These are phyloP conservation scores for Trichoderma asperellum DNA, from an alignment of 2,329 filamentous ascomycete genomes.

Conservation along the genomic window DNA sequence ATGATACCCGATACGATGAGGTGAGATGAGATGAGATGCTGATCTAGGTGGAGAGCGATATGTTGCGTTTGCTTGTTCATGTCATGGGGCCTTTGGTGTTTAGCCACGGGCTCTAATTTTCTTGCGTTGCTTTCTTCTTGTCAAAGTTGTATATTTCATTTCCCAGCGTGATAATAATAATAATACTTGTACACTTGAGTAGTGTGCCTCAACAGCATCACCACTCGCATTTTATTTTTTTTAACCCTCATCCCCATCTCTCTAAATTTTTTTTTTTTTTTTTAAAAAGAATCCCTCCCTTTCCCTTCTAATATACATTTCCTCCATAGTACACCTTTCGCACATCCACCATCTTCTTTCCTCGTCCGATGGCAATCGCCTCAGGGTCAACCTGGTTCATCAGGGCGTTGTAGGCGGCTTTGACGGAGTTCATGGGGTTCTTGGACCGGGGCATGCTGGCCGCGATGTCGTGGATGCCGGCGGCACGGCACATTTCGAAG, in stretches of 20 bases:
- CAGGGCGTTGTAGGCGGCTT: slow-evolving; percentile 83
- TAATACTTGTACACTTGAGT: slow-evolving; percentile 25
- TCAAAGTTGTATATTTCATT: slow-evolving; percentile 13
- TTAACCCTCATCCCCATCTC: neutral
- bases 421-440: slow-evolving; percentile 98
- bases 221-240: slow-evolving; percentile 12
- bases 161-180: neutral
- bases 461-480: slow-evolving; percentile 84
- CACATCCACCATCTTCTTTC: slow-evolving; percentile 95
- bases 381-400: slow-evolving; percentile 84
- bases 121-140: neutral
- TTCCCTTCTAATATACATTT: slow-evolving; percentile 57
- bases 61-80: neutral
- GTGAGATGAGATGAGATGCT: neutral
- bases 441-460: slow-evolving; percentile 81
- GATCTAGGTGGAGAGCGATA: no score
- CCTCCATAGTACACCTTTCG: slow-evolving; percentile 97
- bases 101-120: no score
- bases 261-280: neutral
- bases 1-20: slow-evolving; percentile 11
- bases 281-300: neutral
- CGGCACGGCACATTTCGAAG: slow-evolving; percentile 89
- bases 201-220: slow-evolving; percentile 11
- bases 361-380: slow-evolving; percentile 83
- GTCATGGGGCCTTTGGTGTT: no score